Base-by-base conservation (phyloP, 768 basidiomycete genomes). In the Fomitopsis pulvina region DNA sequence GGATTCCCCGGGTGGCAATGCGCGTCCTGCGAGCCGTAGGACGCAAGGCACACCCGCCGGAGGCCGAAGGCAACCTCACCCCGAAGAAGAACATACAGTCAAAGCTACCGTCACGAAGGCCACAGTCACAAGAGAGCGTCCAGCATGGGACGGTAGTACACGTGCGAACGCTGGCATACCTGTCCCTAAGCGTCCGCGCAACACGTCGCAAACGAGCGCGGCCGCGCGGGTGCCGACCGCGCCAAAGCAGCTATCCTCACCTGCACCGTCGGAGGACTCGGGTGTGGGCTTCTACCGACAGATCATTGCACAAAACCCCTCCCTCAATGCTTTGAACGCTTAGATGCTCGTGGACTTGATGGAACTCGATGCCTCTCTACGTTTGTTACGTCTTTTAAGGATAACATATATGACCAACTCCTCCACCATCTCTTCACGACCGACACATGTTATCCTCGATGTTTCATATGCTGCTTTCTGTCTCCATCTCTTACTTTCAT, bases 271-370 rank as follows among this genome's bases (percentile, higher is more conserved):
- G 25, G 83, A 85, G 59, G 89, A 91, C 64, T 92, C 89, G 45
- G 87, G 85, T 55, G 86, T 92, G 55, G 87, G 84, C 56, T 66
- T 92, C 63, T 88, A 90, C 71, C 83, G 86, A 53, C 85, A 87
- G 66, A 79, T 91, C 66, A 74, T 90, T 60, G 82, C 80, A 45
- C 79, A 87, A 55, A 85, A 90, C 61, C 82, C 81, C 37, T 79
- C 83, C 53, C 70, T 90, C 64, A 77, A 76, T 55, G 57, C 55
- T 29, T 47, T 61, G 45, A 51, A 50, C 30, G 48, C 57, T 53
- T 61, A 59, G 63, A 65, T 60, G 49, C 44, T 32, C 34, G 18
- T 32, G 48, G 12, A 44, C 28, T 28, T 18, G 18, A 29, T 21
- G 37, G 47, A 34, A 51, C 14, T 48, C 42, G 32, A 50, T 39